Evolutionary conservation across 164 flowering plant species (phyloP).

Genomic region (Echeveria elegans): DNA sequence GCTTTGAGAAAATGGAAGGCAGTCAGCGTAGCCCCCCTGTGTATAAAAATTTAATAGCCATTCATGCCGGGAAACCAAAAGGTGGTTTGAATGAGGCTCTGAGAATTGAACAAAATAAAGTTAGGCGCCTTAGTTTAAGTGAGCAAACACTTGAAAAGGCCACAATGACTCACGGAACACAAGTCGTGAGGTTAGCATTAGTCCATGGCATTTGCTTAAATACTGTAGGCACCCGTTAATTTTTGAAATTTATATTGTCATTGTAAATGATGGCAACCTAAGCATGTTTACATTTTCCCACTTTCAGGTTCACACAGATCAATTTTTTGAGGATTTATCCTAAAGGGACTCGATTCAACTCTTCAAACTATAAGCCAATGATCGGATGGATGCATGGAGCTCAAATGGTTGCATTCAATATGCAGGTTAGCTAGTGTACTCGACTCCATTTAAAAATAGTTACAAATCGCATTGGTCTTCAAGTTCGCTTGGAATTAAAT

Average conservation of each 20-base stretch:
- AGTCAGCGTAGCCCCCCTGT: constrained; percentile 27
- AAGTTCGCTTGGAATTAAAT: not conserved
- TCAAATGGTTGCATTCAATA: constrained; percentile 70
- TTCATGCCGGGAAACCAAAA: constrained; percentile 70
- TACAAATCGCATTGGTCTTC: not conserved
- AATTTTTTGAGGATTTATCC: constrained; percentile 58
- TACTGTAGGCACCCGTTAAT: not conserved
- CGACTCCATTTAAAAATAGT: not conserved
- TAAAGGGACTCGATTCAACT: constrained; percentile 49
- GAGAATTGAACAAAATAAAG: constrained; percentile 52
- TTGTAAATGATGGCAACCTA: not conserved
- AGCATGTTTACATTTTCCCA: constrained; percentile 1
- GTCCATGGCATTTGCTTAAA: not conserved
- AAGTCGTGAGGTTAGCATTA: constrained; percentile 45
- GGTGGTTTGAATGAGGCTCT: constrained; percentile 49
- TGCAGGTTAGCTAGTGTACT: constrained; percentile 41
- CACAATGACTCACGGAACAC: constrained; percentile 28
- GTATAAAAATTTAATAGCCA: constrained; percentile 51
- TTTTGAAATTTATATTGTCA: constrained; percentile 3
- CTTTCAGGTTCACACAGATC: constrained; percentile 48
- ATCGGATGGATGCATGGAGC: constrained; percentile 67
- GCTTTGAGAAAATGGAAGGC: constrained; percentile 26
- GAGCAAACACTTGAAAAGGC: constrained; percentile 68
- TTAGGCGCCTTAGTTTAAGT: constrained; percentile 72
- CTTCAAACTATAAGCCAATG: constrained; percentile 62